Base-by-base conservation (phyloP, 1,139 yeast genomes). In the Suhomyces choctaworum region DNA sequence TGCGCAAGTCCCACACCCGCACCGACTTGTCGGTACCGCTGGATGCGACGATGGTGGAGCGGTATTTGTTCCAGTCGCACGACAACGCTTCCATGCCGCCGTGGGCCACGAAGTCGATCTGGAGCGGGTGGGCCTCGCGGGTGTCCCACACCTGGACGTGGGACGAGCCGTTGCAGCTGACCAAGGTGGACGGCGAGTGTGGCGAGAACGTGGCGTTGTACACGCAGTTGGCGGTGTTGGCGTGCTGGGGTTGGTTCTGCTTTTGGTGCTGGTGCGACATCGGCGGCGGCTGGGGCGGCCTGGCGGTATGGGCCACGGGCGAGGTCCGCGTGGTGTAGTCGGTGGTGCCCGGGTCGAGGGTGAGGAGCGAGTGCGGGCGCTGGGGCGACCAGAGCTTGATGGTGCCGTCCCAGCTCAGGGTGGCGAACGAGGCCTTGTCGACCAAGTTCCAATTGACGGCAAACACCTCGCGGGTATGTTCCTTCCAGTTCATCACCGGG, bases 391-490 rank as follows among this genome's bases (percentile, higher is more conserved):
- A 77, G 7, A 92, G 54, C 59, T 87, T 88, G 32, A 90, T 76
- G 1, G 83, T 69, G 0, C 97, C 96, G 58, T 92, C 97, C 97
- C 97, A 92, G 15, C 95, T 84, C 17, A 90, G 74, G 14, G 92
- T 75, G 25, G 83, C 79, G 58, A 90, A 86, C 19, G 69, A 68
- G 1, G 73, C 52, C 58, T 89, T 90, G 46, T 85, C 90, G 3
- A 84, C 82, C 50, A 85, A 59, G 58, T 87, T 88, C 97, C 97
- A 90, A 54, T 81, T 78, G 26, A 90, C 82, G 3, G 87, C 75
- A 47, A 88, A 87, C n/a, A 87, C 96, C 56, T 92, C 98, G 39
- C 85, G 70, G 22, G 73, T 61, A 58, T 92, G 98, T 51, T 87
- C 97, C 35, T 74, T 73, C 67, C 77, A 86, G 47, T 80, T 82